Conservation (phyloP, 2,329 filamentous ascomycete species). For the Podosphaera xanthii region DNA sequence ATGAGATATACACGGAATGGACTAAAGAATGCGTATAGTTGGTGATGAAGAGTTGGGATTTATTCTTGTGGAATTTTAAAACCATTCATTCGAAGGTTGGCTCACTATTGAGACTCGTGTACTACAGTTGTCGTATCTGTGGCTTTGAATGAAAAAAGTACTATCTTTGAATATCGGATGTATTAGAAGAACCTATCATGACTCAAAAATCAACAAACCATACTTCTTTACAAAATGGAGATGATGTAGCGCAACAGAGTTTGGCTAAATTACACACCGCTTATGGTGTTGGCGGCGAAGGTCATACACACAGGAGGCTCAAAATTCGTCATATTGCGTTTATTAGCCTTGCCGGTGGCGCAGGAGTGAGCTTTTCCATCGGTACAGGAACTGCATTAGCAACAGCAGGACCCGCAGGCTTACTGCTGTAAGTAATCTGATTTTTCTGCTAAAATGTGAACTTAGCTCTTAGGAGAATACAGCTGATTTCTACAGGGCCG, state of each 20-base stretch:
- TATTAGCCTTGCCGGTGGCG: constrained; percentile 35
- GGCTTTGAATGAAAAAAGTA: too few relatives aligned
- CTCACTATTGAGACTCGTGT: too few relatives aligned
- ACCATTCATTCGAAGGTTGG: too few relatives aligned
- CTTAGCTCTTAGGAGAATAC: too few relatives aligned
- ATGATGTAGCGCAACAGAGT: neutral
- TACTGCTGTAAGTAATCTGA: constrained; percentile 19
- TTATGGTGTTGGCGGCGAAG: neutral
- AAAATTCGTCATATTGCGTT: constrained; percentile 31
- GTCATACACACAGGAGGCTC: constrained; percentile 6
- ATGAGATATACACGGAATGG: too few relatives aligned
- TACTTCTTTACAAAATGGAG: neutral
- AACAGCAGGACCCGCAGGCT: constrained; percentile 28
- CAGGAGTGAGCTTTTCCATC: constrained; percentile 31
- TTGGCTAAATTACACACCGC: neutral
- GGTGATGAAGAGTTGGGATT: too few relatives aligned
- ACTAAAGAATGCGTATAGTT: too few relatives aligned
- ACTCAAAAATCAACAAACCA: too few relatives aligned
- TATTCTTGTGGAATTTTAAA: too few relatives aligned
- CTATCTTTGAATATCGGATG: too few relatives aligned
- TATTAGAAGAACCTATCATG: too few relatives aligned
- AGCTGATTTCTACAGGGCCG: constrained; percentile 16
- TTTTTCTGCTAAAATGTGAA: neutral
- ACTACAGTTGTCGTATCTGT: too few relatives aligned
- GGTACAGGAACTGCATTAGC: constrained; percentile 29